A percentile compares a stretch with the other conserved stretches of the same genome.
Evolutionary conservation across 352 stramenopile genomes (phyloP).

Genomic region (Globisporangium irregulare): DNA sequence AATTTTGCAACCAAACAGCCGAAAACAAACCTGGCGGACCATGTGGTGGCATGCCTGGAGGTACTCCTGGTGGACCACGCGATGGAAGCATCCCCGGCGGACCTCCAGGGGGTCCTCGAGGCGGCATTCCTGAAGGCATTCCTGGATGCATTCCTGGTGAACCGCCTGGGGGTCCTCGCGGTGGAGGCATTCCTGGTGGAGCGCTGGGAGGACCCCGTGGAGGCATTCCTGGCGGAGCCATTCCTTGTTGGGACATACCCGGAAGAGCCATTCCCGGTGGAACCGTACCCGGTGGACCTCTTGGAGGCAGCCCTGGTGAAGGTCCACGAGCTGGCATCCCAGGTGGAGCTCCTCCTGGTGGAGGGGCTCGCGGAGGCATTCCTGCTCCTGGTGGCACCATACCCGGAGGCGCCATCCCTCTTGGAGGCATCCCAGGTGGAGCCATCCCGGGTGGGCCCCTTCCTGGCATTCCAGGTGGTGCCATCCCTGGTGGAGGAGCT

Average conservation of each 20-base stretch:
- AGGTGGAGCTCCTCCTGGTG: conserved; percentile 5
- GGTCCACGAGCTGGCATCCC: conserved; percentile 12
- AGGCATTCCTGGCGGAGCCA: conserved; percentile 13
- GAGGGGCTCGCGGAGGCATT: conserved; percentile 9
- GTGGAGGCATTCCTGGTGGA: conserved; percentile 8
- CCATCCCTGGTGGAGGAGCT: conserved; percentile 1
- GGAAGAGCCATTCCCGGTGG: neutral
- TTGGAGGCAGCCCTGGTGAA: neutral
- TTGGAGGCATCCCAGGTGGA: conserved; percentile 6
- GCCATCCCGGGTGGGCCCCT: conserved; percentile 13
- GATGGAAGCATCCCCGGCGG: conserved; percentile 21
- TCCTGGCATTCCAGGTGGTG: conserved; percentile 11
- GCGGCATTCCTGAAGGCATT: conserved; percentile 23
- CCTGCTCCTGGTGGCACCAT: conserved; percentile 5
- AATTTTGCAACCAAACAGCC: neutral
- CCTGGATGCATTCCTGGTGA: conserved; percentile 18
- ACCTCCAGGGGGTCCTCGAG: conserved; percentile 17
- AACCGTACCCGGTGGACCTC: conserved; percentile 14
- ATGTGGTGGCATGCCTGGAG: conserved; percentile 23
- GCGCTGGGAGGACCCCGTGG: conserved; percentile 9
- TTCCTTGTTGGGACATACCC: too few relatives aligned
- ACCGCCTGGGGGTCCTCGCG: conserved; percentile 14
- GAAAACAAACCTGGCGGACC: conserved; percentile 20
- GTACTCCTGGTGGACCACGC: conserved; percentile 18
- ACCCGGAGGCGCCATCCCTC: conserved; percentile 3